Base-by-base conservation (phyloP, 2,329 filamentous ascomycete genomes). In the Chaetomiaceae sp. region DNA sequence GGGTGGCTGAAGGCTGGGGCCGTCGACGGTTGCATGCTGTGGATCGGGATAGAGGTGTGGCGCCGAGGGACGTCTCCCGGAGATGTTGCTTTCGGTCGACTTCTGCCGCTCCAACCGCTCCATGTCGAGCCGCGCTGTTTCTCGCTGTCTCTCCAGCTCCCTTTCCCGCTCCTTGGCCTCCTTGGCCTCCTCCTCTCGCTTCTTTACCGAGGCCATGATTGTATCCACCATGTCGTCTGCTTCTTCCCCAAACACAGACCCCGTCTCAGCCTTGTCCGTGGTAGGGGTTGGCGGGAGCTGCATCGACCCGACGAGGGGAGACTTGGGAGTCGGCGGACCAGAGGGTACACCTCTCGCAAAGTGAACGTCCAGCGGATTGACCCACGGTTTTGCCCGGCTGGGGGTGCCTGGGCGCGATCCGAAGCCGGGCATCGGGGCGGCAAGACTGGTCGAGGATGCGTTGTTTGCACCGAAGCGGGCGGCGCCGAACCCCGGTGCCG, bases 291-390 rank as follows among this genome's bases (percentile, higher is more conserved):
- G 49, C 7, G 52, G 52, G 17, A 70, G 63, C 41, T 71, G 44
- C 34, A 70, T 62, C 40, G 71, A 63, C 33, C 66, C 66, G n/a
- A 61, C 65, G 9, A 73, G 57, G 1, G 68, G 66, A 11, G 67
- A 71, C 48, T 60, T 69, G 2, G 62, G 59, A 4, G 58, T 49
- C 32, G 58, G 52, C 8, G 61, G 59, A 11, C 53, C 58, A 7
- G 54, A 58, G 14, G 58, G 49, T 41, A 56, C 37, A 38, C 55
- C 41, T 48, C 56, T 67, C 41, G 54, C 53, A 49, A 71, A 72
- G 47, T 74, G 68, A 26, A 72, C 65, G 11, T 75, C 69, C n/a
- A 76, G 63, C 0, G 74, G 70, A 49, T 71, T 73, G 6, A 71
- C 63, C 64, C 69, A 71, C 4, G 66, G 62, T 45, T 66, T 68